Evolutionary conservation across 176 grass and related monocot genomes (phyloP).

Genomic region (Oryza punctata): DNA sequence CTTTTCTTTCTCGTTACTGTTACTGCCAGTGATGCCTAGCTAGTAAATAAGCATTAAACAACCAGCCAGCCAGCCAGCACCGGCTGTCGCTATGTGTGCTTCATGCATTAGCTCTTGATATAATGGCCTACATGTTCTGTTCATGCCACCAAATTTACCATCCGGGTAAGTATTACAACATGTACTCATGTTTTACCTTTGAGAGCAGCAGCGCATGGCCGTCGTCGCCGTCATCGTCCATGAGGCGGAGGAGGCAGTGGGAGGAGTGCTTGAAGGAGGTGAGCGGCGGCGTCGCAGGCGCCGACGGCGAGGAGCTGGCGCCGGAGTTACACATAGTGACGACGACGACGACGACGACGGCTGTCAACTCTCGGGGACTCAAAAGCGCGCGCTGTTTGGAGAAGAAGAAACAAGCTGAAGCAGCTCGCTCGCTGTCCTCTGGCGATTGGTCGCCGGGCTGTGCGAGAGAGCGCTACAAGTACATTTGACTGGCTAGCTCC

Average conservation of each 20-base stretch:
- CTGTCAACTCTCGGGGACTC: neutral
- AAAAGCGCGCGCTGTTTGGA: conserved; percentile 11
- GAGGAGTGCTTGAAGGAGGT: conserved; percentile 37
- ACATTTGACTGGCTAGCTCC: conserved; percentile 41
- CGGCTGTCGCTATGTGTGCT: conserved; percentile 5
- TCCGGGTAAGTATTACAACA: neutral
- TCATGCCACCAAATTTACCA: conserved; percentile 4
- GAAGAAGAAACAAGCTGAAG: neutral
- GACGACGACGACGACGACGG: neutral
- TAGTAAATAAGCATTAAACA: conserved; percentile 27
- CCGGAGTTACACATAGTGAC: conserved; percentile 55
- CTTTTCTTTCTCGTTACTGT: conserved; percentile 38
- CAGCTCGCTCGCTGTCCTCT: conserved; percentile 25
- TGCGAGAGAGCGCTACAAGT: conserved; percentile 39
- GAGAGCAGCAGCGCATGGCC: neutral
- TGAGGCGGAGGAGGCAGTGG: conserved; percentile 47
- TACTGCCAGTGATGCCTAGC: conserved; percentile 25
- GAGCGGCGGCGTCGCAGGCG: conserved; percentile 8
- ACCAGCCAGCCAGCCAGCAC: neutral
- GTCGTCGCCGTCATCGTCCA: conserved; percentile 18
- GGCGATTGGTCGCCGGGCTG: conserved; percentile 28
- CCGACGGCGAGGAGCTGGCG: conserved; percentile 3
- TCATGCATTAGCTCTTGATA: neutral
- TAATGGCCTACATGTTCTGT: neutral
- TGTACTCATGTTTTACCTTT: neutral